Percentiles rank a stretch among this genome's conserved stretches.
Evolutionary conservation across 169 alveolate species (phyloP).

Genomic region (Plasmodium gallinaceum): DNA sequence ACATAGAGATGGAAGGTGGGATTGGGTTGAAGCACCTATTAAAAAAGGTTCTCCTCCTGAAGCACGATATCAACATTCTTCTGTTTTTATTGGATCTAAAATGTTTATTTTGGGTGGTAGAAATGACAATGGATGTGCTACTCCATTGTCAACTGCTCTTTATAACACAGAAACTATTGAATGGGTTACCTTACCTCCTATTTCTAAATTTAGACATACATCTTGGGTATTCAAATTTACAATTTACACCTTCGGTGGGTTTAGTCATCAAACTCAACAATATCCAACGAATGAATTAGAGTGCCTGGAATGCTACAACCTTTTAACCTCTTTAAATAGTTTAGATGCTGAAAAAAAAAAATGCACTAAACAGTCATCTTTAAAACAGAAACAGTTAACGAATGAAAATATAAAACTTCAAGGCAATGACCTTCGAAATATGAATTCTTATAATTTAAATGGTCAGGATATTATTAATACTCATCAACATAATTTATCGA

Average conservation of each 20-base stretch:
- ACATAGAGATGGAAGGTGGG: slow-evolving; percentile 99
- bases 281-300: slow-evolving; percentile 92
- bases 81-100: slow-evolving; percentile 91
- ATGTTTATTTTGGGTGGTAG: slow-evolving; percentile 97
- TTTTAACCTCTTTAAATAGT: slow-evolving; percentile 27
- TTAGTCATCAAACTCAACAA: slow-evolving; percentile 95
- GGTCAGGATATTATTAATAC: slow-evolving; percentile 56
- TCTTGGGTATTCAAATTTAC: slow-evolving; percentile 92
- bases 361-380: slow-evolving; percentile 44
- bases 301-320: slow-evolving; percentile 83
- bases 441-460: slow-evolving; percentile 35
- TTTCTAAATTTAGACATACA: slow-evolving; percentile 94
- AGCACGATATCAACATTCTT: slow-evolving; percentile 94
- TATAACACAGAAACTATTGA: slow-evolving; percentile 97
- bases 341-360: slow-evolving; percentile 65
- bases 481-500: slow-evolving; percentile 6
- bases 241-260: slow-evolving; percentile 96
- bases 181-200: slow-evolving; percentile 94
- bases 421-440: slow-evolving; percentile 16
- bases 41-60: slow-evolving; percentile 92
- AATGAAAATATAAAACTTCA: slow-evolving; percentile 16
- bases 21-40: slow-evolving; percentile 99
- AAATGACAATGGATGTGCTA: slow-evolving; percentile 91
- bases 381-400: slow-evolving; percentile 40
- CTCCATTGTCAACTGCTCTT: slow-evolving; percentile 91